Base-by-base conservation (phyloP, 176 grass and related monocot genomes). In the Pontederia paniculata region DNA sequence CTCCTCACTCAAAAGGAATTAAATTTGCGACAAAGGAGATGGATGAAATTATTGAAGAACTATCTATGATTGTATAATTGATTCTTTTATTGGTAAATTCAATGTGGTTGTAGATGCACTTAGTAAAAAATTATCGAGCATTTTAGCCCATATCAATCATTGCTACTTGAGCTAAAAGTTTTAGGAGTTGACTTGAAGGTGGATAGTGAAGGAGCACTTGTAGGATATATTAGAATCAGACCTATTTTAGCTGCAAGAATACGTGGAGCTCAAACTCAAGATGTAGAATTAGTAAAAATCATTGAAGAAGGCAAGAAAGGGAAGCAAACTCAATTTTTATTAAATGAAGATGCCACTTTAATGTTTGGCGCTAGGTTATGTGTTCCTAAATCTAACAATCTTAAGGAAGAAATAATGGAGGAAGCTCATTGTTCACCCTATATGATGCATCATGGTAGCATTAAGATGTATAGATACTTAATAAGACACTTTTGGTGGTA, bases 61-160 rank as follows among this genome's bases (percentile, higher is more conserved):
- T 58, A n/a, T n/a, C n/a, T n/a, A 57, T 20, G 53, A 70, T 8
- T n/a, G 17, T 0, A 25, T 15, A 2, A 67, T 67, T 10, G 8
- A 54, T 1, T 58, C 44, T 45, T 5, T 5, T 1, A 9, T 0
- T 17, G 41, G 28, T 0, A 55, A 70, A 13, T 50, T 44, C 2
- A 68, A 68, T 41, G n/a, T 52, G 5, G 65, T 68, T 11, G 48
- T 17, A 23, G 48, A 68, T 41, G 65, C 65, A 3, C 18, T 68
- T 1, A 68, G 45, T n/a, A 1, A 17, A 9, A 68, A 55, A 9
- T 21, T 18, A 9, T 10, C 5, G 2, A 10, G 13, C 14, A 45
- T 47, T 4, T 2, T 47, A 11, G 37, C 61, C 13, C 11, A 45
- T 22, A 19, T 12, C 1, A 9, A 47, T 3, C 9, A 50, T 48